phyloP scores from a whole-genome alignment of 2,329 filamentous ascomycete genomes.

The Zymoseptoria passerinii region DNA sequence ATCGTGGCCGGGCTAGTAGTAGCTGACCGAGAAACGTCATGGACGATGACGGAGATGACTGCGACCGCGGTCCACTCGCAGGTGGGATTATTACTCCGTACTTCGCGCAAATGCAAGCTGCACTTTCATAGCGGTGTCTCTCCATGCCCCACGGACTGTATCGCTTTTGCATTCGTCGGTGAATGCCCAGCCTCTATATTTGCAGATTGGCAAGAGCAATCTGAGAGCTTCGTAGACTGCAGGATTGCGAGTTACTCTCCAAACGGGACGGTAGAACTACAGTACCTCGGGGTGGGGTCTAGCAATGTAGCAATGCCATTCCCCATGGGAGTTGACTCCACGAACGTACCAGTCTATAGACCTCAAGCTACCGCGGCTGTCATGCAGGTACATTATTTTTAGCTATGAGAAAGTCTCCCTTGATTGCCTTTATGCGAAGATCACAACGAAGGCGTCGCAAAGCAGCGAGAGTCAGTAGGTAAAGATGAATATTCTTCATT shows the following conservation, averaged over 20 bases:
- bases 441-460: neutral
- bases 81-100: too few relatives aligned
- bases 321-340: neutral
- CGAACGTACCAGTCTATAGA: neutral
- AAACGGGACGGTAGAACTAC: neutral
- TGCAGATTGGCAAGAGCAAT: neutral
- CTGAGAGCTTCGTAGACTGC: neutral
- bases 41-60: neutral
- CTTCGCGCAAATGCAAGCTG: neutral
- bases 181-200: neutral
- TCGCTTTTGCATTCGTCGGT: neutral
- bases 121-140: too few relatives aligned
- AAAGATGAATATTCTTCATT: neutral
- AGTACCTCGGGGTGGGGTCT: neutral
- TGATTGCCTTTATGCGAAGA: neutral
- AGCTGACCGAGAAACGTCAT: neutral
- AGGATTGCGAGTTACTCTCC: neutral
- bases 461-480: neutral
- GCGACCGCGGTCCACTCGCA: neutral
- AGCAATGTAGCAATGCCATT: neutral
- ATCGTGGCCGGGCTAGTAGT: neutral
- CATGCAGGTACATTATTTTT: too few relatives aligned
- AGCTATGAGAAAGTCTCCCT: too few relatives aligned
- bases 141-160: neutral
- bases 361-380: too few relatives aligned